These are phyloP conservation scores for Apiospora aurea DNA, from an alignment of 2,329 filamentous ascomycete species.

Conservation along the genomic window DNA sequence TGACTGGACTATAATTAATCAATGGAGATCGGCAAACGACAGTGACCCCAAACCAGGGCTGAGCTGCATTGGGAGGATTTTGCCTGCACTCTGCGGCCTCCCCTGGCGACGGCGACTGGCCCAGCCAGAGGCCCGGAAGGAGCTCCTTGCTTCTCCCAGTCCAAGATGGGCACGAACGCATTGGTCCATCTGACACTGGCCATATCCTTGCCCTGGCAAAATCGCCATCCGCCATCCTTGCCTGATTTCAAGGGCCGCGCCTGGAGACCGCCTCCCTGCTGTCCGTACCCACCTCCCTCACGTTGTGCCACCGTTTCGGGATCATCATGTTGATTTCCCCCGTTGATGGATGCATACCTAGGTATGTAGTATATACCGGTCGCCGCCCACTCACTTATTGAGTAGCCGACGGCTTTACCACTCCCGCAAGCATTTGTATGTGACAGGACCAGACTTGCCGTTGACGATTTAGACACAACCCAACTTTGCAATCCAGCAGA, in stretches of 20 bases:
- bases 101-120: background rate
- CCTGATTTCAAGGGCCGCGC: background rate
- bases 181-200: background rate
- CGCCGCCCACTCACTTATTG: background rate
- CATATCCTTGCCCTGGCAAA: background rate
- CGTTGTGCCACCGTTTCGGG: background rate
- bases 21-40: conserved; percentile 8
- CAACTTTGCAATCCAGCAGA: background rate
- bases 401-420: background rate
- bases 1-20: background rate
- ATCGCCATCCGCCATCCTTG: background rate
- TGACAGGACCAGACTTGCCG: background rate
- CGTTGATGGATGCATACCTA: background rate
- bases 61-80: background rate
- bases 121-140: background rate
- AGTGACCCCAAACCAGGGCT: conserved; percentile 8
- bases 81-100: background rate
- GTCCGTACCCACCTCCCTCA: background rate
- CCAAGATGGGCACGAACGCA: background rate
- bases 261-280: background rate
- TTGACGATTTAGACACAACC: background rate
- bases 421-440: background rate
- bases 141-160: background rate
- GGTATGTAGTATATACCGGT: conserved; percentile 4
- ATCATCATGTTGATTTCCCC: conserved; percentile 1